Evolutionary conservation across 2,329 filamentous ascomycete species (phyloP).

Genomic region (Chaetomium strumarium): DNA sequence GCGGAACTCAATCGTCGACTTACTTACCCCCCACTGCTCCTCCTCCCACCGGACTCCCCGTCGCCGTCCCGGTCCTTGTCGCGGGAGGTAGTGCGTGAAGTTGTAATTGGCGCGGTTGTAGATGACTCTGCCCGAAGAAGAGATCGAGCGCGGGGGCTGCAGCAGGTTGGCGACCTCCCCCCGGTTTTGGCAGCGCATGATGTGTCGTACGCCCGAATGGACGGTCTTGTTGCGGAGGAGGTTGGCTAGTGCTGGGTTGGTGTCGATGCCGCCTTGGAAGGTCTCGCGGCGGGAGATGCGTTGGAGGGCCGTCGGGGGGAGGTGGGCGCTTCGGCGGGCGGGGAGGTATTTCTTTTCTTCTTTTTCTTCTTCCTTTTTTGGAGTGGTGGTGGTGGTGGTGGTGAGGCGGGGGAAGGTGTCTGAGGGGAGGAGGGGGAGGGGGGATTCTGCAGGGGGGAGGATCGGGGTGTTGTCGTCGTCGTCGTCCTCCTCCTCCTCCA

Average conservation of each 20-base stretch:
- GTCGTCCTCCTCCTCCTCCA: too few relatives aligned
- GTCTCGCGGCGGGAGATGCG: neutral
- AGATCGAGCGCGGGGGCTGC: too few relatives aligned
- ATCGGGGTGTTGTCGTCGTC: neutral
- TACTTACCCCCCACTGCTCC: too few relatives aligned
- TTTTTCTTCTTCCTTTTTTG: too few relatives aligned
- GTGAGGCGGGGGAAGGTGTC: neutral
- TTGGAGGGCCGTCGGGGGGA: neutral
- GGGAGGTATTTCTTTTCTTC: neutral
- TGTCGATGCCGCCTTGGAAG: too few relatives aligned
- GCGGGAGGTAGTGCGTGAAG: conserved; percentile 17
- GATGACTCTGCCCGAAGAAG: fast-evolving
- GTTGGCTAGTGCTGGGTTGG: too few relatives aligned
- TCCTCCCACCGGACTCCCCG: too few relatives aligned
- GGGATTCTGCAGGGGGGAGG: neutral
- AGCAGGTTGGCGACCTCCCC: neutral
- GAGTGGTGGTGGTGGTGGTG: too few relatives aligned
- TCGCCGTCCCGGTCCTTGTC: neutral
- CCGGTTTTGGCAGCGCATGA: conserved; percentile 17
- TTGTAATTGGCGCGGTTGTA: conserved; percentile 23
- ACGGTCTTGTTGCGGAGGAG: neutral
- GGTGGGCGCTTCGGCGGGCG: neutral
- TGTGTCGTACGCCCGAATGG: conserved; percentile 3
- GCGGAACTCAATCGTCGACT: conserved; percentile 32
- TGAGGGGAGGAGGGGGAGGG: too few relatives aligned